phyloP scores from a whole-genome alignment of 768 basidiomycete species.

The Rhodotorula babjevae region DNA sequence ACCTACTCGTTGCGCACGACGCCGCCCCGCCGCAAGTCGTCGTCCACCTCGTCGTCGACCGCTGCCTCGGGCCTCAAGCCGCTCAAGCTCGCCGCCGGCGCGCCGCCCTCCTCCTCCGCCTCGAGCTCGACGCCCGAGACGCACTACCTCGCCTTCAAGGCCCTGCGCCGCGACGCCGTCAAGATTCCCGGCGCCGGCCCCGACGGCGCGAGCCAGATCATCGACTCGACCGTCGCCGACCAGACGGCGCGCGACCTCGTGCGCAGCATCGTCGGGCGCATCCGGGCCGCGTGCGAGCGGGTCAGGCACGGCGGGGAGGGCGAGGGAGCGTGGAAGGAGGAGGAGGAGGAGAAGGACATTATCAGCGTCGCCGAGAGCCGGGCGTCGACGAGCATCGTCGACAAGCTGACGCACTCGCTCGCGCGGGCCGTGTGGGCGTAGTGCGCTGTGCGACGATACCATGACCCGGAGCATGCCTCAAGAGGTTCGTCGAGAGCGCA shows the following conservation, averaged over 20 bases:
- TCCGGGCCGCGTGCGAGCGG: conserved; percentile 20
- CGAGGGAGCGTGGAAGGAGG: conserved; percentile 5
- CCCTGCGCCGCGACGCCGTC: conserved; percentile 24
- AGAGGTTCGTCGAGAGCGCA: too few species aligned
- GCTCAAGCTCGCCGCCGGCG: conserved; percentile 1
- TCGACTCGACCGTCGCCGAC: not conserved
- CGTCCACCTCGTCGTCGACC: not conserved
- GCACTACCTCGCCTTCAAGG: conserved; percentile 35
- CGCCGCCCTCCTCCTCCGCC: not conserved
- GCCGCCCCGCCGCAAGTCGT: conserved; percentile 7
- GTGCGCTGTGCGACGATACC: too few species aligned
- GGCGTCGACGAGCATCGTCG: conserved; percentile 26
- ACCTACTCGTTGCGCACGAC: conserved; percentile 82
- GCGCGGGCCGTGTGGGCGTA: conserved; percentile 54
- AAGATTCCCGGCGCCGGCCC: not conserved
- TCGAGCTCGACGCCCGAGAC: not conserved
- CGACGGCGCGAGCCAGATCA: conserved; percentile 11
- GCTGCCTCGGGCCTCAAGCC: conserved; percentile 9
- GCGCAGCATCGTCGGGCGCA: conserved; percentile 1
- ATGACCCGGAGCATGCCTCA: too few species aligned
- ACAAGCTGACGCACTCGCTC: conserved; percentile 8
- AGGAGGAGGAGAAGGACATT: conserved; percentile 33
- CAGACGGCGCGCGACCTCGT: conserved; percentile 25
- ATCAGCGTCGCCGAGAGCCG: conserved; percentile 29
- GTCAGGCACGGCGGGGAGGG: conserved; percentile 16